These are phyloP conservation scores for Dictyostelium brefeldianum DNA, from an alignment of 78 protist species.

Conservation along the genomic window DNA sequence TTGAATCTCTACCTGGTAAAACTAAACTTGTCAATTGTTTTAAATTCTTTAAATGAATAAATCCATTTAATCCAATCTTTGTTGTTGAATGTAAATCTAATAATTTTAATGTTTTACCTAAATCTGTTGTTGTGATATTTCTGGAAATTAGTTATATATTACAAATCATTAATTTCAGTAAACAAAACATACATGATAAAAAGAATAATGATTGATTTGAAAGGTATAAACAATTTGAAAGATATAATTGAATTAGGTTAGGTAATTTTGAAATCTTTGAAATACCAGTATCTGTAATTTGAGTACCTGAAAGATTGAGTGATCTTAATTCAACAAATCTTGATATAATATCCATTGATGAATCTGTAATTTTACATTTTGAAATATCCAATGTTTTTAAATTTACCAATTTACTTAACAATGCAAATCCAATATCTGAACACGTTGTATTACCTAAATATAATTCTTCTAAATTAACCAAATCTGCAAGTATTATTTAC, in stretches of 20 bases:
- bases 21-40: not conserved
- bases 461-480: conserved; percentile 26
- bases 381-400: conserved; percentile 53
- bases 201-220: conserved; percentile 51
- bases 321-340: not conserved
- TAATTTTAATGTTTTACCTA: conserved; percentile 8
- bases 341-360: not conserved
- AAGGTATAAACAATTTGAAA: conserved; percentile 37
- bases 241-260: not conserved
- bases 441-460: conserved; percentile 38
- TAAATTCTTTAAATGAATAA: conserved; percentile 49
- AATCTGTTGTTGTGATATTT: conserved; percentile 41
- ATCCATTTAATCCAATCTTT: conserved; percentile 42
- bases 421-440: conserved; percentile 21
- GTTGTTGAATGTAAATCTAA: conserved; percentile 55
- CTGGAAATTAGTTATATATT: not conserved
- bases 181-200: conserved; percentile 28
- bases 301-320: conserved; percentile 20
- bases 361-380: conserved; percentile 33
- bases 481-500: not conserved
- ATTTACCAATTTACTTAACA: conserved; percentile 1
- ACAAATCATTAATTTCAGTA: not conserved
- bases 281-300: conserved; percentile 31
- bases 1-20: conserved; percentile 49
- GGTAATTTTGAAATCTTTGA: conserved; percentile 26